Conservation (phyloP, 176 grass and related monocot species). For the Puccinellia tenuiflora region DNA sequence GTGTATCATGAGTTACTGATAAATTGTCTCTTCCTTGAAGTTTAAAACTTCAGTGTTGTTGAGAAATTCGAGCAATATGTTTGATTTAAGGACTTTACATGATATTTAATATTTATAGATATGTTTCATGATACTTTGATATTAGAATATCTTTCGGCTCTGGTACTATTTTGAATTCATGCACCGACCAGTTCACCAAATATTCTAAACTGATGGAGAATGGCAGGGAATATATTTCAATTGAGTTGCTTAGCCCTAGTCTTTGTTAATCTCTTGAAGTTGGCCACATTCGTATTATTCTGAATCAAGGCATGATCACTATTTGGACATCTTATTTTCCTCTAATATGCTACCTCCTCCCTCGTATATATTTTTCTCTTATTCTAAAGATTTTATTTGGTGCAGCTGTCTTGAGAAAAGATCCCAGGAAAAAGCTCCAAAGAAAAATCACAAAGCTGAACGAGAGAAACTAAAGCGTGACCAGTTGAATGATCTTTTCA, state of each 20-base stretch:
- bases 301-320: not conserved
- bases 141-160: not conserved
- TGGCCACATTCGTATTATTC: slow-evolving; percentile 2
- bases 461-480: slow-evolving; percentile 78
- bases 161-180: not conserved
- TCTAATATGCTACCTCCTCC: not conserved
- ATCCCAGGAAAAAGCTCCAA: slow-evolving; percentile 47
- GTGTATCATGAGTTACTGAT: not conserved
- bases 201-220: not conserved
- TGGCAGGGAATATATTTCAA: not conserved
- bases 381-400: slow-evolving; percentile 19
- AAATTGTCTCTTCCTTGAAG: not conserved
- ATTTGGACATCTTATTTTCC: slow-evolving; percentile 9
- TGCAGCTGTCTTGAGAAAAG: slow-evolving; percentile 46
- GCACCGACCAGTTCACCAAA: not conserved
- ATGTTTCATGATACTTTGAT: slow-evolving; percentile 7
- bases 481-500: slow-evolving; percentile 73
- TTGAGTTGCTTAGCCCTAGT: not conserved
- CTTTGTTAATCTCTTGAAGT: not conserved
- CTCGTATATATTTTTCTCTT: not conserved
- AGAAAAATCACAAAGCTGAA: slow-evolving; percentile 78
- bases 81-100: not conserved
- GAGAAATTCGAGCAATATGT: slow-evolving; percentile 5
- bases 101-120: not conserved
- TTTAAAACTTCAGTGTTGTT: not conserved